These are phyloP conservation scores for Hygrophoropsis aurantiaca DNA, from an alignment of 768 basidiomycete species.

Conservation along the genomic window DNA sequence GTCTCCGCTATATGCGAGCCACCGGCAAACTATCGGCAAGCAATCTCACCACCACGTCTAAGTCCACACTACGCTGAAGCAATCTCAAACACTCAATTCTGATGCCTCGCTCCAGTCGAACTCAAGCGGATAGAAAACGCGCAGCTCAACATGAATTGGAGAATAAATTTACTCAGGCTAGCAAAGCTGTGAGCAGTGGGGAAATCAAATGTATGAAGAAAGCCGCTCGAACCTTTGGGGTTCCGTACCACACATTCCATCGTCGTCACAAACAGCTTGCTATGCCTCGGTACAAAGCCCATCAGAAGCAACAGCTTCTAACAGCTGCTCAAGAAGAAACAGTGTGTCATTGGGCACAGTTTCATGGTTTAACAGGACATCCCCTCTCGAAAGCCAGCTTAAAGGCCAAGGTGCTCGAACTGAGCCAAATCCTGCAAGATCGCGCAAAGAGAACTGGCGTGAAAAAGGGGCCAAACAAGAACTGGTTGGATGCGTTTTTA, in stretches of 20 bases:
- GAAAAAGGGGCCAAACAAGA: background rate
- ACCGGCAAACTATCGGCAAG: no score
- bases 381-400: background rate
- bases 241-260: background rate
- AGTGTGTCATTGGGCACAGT: background rate
- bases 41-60: no score
- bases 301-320: background rate
- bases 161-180: background rate
- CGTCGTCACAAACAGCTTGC: background rate
- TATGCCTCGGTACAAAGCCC: background rate
- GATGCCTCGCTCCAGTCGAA: no score
- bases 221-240: background rate
- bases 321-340: background rate
- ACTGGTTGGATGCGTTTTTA: conserved; percentile 23
- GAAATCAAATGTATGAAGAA: background rate
- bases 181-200: background rate
- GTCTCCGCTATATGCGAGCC: no score
- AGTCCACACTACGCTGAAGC: no score
- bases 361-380: background rate
- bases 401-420: background rate
- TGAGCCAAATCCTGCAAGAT: background rate
- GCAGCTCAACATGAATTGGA: no score
- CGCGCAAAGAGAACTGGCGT: conserved; percentile 1
- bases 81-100: no score
- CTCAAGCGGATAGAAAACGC: no score